A percentile compares a stretch with the other conserved stretches of the same genome.
Evolutionary conservation across 108 stramenopile species (phyloP).

Genomic region (Stephanodiscus minutulus): DNA sequence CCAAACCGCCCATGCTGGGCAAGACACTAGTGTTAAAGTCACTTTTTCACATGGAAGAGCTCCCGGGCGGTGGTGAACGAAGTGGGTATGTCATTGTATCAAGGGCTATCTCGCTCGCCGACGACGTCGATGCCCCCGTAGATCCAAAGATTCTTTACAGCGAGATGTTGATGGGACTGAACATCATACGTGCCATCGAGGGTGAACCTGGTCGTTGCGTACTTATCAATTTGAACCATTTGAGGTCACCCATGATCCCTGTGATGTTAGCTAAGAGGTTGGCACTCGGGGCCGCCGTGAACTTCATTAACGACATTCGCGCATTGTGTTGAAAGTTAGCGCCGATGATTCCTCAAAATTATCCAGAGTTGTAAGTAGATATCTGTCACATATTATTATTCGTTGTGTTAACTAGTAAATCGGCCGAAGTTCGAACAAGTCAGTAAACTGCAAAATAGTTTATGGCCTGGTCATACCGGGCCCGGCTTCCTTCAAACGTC

Average conservation of each 20-base stretch:
- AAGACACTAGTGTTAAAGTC: conserved; percentile 65
- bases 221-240: conserved; percentile 78
- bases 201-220: conserved; percentile 59
- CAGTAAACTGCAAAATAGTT: not conserved
- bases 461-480: not conserved
- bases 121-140: conserved; percentile 22
- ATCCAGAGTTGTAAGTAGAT: not conserved
- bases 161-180: conserved; percentile 78
- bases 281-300: conserved; percentile 62
- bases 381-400: not conserved
- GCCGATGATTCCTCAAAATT: not conserved
- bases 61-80: conserved; percentile 44
- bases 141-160: conserved; percentile 56
- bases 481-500: not conserved
- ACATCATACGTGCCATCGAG: conserved; percentile 64
- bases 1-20: conserved; percentile 73
- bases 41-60: conserved; percentile 66
- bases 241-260: conserved; percentile 76
- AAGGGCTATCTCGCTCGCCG: conserved; percentile 57
- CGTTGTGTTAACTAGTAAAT: too few species aligned
- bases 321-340: conserved; percentile 33
- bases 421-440: not conserved
- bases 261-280: conserved; percentile 73
- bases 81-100: conserved; percentile 71
- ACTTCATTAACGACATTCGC: conserved; percentile 72